A percentile compares a stretch with the other conserved stretches of the same genome.
Conservation (phyloP, 2,329 filamentous ascomycete genomes). For the Hypomyces rosellus region DNA sequence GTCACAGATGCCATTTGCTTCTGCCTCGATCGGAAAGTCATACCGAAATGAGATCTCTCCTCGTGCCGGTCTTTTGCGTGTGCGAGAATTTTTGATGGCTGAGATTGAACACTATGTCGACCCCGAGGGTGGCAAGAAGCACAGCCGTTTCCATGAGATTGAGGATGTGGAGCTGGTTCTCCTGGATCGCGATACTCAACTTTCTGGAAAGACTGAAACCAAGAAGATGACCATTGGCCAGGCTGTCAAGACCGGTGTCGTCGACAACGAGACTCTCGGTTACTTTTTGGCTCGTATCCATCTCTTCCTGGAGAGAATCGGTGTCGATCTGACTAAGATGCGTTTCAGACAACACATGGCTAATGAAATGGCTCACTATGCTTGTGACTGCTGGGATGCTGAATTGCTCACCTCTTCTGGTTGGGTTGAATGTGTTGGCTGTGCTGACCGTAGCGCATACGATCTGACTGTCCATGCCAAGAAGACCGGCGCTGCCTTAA, state of each 20-base stretch:
- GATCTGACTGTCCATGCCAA: slow-evolving; percentile 89
- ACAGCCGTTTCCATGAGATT: slow-evolving; percentile 79
- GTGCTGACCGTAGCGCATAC: slow-evolving; percentile 91
- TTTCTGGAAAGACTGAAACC: slow-evolving; percentile 74
- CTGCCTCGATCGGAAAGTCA: slow-evolving; percentile 93
- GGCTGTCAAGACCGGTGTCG: slow-evolving; percentile 72
- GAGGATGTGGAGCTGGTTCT: slow-evolving; percentile 77
- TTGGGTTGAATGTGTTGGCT: slow-evolving; percentile 98
- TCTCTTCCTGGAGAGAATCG: slow-evolving; percentile 82
- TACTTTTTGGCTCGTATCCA: slow-evolving; percentile 96
- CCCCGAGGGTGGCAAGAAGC: slow-evolving; percentile 90
- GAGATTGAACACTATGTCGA: slow-evolving; percentile 99
- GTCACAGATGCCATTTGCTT: slow-evolving; percentile 91
- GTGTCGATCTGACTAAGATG: slow-evolving; percentile 79
- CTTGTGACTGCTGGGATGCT: slow-evolving; percentile 95
- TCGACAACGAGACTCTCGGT: slow-evolving; percentile 96
- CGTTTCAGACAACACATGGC: slow-evolving; percentile 96
- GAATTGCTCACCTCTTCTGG: slow-evolving; percentile 87
- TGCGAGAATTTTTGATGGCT: slow-evolving; percentile 97
- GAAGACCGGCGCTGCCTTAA: slow-evolving; percentile 79
- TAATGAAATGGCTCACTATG: slow-evolving; percentile 78
- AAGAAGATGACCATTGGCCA: slow-evolving; percentile 73
- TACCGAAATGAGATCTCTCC: slow-evolving; percentile 98
- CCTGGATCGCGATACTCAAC: slow-evolving; percentile 77
- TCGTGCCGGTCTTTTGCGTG: slow-evolving; percentile 80